Conservation (phyloP, 306 rosid genomes). For the Malus fusca region DNA sequence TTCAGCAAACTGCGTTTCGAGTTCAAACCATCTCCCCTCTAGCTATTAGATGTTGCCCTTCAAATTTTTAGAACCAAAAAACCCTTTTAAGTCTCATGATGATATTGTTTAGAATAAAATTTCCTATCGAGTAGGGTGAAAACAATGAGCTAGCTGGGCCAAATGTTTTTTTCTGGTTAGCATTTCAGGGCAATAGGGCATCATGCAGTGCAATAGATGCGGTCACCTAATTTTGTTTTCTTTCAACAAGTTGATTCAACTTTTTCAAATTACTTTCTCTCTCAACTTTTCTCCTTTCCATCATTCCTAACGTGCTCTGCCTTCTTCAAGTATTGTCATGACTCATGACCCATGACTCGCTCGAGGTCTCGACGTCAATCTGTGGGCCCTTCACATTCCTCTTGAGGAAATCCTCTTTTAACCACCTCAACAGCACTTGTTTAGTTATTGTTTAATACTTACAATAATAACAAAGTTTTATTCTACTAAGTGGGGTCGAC, state of each 20-base stretch:
- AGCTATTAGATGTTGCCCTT: too few species aligned
- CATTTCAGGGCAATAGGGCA: background rate
- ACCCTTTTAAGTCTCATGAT: too few species aligned
- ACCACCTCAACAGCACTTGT: background rate
- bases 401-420: background rate
- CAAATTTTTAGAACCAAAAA: too few species aligned
- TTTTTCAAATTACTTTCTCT: background rate
- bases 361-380: background rate
- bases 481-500: accelerated
- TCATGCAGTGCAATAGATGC: background rate
- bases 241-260: slow-evolving; percentile 6
- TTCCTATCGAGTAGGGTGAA: background rate
- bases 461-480: too few species aligned
- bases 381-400: background rate
- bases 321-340: background rate
- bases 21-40: too few species aligned
- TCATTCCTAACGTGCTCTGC: slow-evolving; percentile 5
- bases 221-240: background rate
- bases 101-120: background rate
- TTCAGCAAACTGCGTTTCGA: too few species aligned
- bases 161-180: background rate
- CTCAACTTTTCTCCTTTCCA: background rate
- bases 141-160: background rate
- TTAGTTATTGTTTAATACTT: background rate
- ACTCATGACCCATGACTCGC: background rate